These are phyloP conservation scores for Podospora pseudocomata DNA, from an alignment of 495 filamentous ascomycete genomes.

Conservation along the genomic window DNA sequence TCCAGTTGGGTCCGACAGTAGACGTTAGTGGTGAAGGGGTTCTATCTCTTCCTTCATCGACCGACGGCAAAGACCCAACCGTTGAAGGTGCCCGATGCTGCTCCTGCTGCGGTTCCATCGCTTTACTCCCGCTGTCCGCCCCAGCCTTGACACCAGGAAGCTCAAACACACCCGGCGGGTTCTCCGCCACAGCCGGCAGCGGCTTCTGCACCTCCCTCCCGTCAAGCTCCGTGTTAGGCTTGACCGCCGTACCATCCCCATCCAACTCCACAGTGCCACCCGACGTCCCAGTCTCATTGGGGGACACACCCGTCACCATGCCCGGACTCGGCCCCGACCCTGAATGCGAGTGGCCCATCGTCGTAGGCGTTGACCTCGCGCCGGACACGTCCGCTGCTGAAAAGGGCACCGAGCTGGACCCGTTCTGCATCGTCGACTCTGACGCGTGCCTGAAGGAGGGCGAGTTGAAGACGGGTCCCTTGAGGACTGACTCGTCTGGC, in stretches of 20 bases:
- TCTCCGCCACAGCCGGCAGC: constrained; percentile 12
- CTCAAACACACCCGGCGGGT: constrained; percentile 16
- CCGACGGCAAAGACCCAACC: background rate
- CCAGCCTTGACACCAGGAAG: constrained; percentile 9
- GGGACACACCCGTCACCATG: background rate
- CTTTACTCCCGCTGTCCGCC: background rate
- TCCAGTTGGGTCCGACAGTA: background rate
- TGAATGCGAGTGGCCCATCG: constrained; percentile 9
- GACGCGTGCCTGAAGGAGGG: constrained; percentile 5
- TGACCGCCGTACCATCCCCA: constrained; percentile 15
- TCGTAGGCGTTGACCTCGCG: constrained; percentile 3
- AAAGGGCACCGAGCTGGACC: constrained; percentile 10
- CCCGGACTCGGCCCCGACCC: constrained; percentile 2
- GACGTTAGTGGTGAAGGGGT: background rate
- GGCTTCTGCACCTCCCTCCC: constrained; percentile 14
- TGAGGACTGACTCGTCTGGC: constrained; percentile 23
- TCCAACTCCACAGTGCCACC: constrained; percentile 24
- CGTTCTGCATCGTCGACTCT: constrained; percentile 17
- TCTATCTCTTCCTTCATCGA: background rate
- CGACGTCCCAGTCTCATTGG: background rate
- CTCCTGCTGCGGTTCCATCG: background rate
- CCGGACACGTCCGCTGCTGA: constrained; percentile 18
- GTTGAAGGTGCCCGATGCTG: background rate
- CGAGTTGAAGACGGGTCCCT: constrained; percentile 26
- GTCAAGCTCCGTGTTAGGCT: constrained; percentile 18